Evolutionary conservation across 2,329 filamentous ascomycete species (phyloP).

Genomic region (Fusarium miscanthi): DNA sequence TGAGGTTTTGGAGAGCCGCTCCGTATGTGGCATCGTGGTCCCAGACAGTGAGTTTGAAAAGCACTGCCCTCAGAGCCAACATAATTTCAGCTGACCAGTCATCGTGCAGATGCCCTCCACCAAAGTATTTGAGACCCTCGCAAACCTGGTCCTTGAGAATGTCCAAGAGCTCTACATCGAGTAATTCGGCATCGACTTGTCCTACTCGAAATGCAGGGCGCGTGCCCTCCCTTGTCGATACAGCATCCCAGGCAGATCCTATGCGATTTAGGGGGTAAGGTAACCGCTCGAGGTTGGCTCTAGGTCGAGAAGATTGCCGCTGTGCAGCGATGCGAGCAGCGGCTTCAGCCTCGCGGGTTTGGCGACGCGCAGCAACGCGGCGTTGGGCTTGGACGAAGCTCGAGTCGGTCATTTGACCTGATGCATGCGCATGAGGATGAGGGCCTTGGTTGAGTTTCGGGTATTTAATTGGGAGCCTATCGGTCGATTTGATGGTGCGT

Average conservation of each 20-base stretch:
- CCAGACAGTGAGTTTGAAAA: conserved; percentile 98
- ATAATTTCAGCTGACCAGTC: conserved; percentile 90
- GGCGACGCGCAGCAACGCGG: conserved; percentile 83
- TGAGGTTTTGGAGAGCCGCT: conserved; percentile 89
- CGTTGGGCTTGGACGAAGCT: conserved; percentile 91
- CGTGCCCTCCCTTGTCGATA: conserved; percentile 81
- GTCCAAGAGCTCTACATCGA: conserved; percentile 92
- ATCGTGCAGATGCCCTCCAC: conserved; percentile 78
- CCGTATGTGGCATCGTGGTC: conserved; percentile 96
- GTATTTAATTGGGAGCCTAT: neutral
- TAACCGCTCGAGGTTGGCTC: conserved; percentile 66
- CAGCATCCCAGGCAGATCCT: conserved; percentile 73
- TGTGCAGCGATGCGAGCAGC: conserved; percentile 64
- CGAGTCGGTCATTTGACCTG: conserved; percentile 59
- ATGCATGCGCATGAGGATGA: conserved; percentile 52
- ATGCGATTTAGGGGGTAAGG: conserved; percentile 72
- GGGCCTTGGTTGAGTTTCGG: conserved; percentile 6
- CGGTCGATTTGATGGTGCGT: neutral
- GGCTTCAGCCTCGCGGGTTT: conserved; percentile 75
- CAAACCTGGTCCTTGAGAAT: conserved; percentile 87
- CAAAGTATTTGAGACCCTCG: conserved; percentile 88
- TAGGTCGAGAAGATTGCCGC: conserved; percentile 64
- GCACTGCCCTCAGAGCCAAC: conserved; percentile 76
- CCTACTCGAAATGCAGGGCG: conserved; percentile 90
- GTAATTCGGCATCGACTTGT: conserved; percentile 93